Base-by-base conservation (phyloP, 2,329 filamentous ascomycete genomes). In the Apiospora phragmitis region DNA sequence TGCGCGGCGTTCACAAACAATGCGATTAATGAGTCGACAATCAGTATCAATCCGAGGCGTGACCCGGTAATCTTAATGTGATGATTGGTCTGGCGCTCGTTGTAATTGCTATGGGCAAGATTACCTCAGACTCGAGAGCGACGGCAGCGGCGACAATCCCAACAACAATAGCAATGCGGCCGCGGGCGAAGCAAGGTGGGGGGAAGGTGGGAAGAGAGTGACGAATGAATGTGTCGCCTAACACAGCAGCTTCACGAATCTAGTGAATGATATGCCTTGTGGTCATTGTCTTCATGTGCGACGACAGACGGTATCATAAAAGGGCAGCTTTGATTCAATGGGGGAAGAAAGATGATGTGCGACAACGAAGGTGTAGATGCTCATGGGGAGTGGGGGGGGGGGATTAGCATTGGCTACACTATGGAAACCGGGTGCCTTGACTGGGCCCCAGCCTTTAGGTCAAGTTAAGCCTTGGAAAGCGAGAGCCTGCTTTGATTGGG, bases 291-390 rank as follows among this genome's bases (percentile, higher is more conserved):
- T 62, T 38, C 55, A 12, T 38, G 32, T 32, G 32, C 55, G 55
- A n/a, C 32, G 18, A n/a, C 55, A 38, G 32, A 62, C 38, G 43
- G 32, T 67, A 32, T 18, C 38, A 18, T 67, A 35, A 4, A 67
- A 32, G 14, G 38, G 41, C 18, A 43, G 11, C 11, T n/a, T 29
- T 12, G 32, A 4, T 29, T 42, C 65, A 43, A 29, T 29, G 65
- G 21, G n/a, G 26, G n/a, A 45, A 26, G 35, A 32, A 43, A 45
- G 24, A 45, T 67, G 26, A 26, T 29, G 42, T 45, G 65, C 65
- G 65, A 67, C 65, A 45, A 67, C 41, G 24, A 26, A 67, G 42
- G 65, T 43, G 65, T 67, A 67, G 65, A 66, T 66, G 62, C 41
- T 26, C 65, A 18, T 67, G 4, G 38, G n/a, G n/a, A n/a, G n/a